These are phyloP conservation scores for Corynespora cassiicola DNA, from an alignment of 2,329 filamentous ascomycete species.

Conservation along the genomic window DNA sequence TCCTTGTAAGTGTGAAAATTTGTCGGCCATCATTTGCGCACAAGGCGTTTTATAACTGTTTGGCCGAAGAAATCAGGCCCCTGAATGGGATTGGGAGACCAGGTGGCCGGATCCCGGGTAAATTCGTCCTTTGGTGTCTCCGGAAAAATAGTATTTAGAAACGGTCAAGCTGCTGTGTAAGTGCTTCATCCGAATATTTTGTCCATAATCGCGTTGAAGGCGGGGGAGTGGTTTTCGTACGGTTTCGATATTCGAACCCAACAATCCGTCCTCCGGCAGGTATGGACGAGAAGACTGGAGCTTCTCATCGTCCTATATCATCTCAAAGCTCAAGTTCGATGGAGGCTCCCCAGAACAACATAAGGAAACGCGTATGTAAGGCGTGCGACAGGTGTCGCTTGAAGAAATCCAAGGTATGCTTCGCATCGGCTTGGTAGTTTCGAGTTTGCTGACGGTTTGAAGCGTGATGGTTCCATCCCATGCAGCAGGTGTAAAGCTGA, in stretches of 20 bases:
- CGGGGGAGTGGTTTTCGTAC: conserved; percentile 15
- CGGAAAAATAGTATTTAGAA: not conserved
- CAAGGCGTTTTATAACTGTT: too few relatives aligned
- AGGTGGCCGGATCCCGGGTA: conserved; percentile 22
- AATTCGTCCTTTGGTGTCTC: conserved; percentile 22
- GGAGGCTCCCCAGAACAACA: conserved; percentile 52
- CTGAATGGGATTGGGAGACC: conserved; percentile 24
- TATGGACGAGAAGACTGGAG: too few relatives aligned
- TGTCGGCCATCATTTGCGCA: too few relatives aligned
- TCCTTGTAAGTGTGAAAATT: too few relatives aligned
- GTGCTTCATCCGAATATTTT: conserved; percentile 23
- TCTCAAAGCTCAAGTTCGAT: conserved; percentile 45
- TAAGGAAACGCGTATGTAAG: conserved; percentile 69
- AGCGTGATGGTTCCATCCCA: conserved; percentile 68
- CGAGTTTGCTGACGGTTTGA: conserved; percentile 5
- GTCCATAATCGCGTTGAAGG: not conserved
- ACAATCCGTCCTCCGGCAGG: too few relatives aligned
- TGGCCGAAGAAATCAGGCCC: conserved; percentile 8
- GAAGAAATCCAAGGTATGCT: conserved; percentile 69
- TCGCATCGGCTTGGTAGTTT: not conserved
- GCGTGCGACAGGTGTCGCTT: conserved; percentile 70
- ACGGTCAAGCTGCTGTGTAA: not conserved
- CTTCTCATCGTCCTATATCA: conserved; percentile 9
- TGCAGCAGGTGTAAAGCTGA: conserved; percentile 69
- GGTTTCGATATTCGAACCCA: conserved; percentile 25